Evolutionary conservation across 2,329 filamentous ascomycete genomes (phyloP).

Genomic region (Lasiodiplodia gonubiensis): DNA sequence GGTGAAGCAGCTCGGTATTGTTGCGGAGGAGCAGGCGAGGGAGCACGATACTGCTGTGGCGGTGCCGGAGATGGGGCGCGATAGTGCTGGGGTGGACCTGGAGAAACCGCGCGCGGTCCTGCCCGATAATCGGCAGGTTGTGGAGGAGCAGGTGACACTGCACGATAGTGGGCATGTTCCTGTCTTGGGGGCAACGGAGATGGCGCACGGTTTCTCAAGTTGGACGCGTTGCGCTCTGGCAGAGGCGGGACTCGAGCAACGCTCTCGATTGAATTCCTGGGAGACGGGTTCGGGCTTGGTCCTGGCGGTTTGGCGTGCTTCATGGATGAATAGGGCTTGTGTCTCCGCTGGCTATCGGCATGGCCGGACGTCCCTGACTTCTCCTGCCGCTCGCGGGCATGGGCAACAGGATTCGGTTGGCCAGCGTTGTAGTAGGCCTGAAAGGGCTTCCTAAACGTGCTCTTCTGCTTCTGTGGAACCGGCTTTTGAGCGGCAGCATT

Average conservation of each 20-base stretch:
- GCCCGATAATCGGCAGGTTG: constrained; percentile 32
- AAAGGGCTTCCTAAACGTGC: constrained; percentile 67
- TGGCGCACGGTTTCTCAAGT: constrained; percentile 16
- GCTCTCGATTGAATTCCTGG: constrained; percentile 21
- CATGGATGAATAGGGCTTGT: constrained; percentile 58
- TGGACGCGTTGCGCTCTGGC: constrained; percentile 15
- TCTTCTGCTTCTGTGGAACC: constrained; percentile 56
- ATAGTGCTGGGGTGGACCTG: constrained; percentile 33
- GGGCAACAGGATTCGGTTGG: constrained; percentile 50
- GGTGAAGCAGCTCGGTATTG: constrained; percentile 5
- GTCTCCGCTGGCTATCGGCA: constrained; percentile 43
- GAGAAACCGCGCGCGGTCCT: constrained; percentile 32
- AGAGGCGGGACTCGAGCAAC: constrained; percentile 16
- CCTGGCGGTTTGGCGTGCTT: constrained; percentile 47
- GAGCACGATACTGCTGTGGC: constrained; percentile 33
- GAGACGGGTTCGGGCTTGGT: constrained; percentile 39
- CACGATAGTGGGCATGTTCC: constrained; percentile 36
- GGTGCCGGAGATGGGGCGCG: constrained; percentile 35
- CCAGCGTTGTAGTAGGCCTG: constrained; percentile 62
- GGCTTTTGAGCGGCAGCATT: constrained; percentile 58
- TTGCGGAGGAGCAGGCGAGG: constrained; percentile 34
- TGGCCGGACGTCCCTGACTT: constrained; percentile 37
- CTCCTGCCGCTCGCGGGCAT: constrained; percentile 42
- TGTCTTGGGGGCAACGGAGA: constrained; percentile 33
- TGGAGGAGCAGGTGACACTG: constrained; percentile 46